Evolutionary conservation across 1,284 basidiomycete species (phyloP), one percentile per base, ranked within the genome.

Genomic region (Mycena citricolor): DNA sequence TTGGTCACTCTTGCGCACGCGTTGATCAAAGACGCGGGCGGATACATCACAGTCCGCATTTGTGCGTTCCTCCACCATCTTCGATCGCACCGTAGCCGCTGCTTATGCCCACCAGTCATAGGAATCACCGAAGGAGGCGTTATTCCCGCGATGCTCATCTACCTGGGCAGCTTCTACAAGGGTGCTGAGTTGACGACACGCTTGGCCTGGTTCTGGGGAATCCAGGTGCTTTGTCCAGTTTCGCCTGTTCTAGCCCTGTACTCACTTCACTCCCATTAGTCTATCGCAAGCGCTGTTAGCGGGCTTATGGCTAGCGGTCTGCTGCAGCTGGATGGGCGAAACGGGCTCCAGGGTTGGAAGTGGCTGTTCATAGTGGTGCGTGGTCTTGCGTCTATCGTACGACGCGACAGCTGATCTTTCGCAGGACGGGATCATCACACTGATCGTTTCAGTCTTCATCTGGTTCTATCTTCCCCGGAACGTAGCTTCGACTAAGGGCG

Each of bases 101-200:
- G 22, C 31, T 22, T 22, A 22, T 23, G 10, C 34, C 31, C 22
- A 34, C 29, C 34, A 68, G 67, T 63, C 48, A 68, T 69, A 33
- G 67, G 64, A 5, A 57, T 69, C 24, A 69, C 67, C 2, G 67
- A 69, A 57, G 67, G 66, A 42, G 63, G 65, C 12, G 65, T 69
- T 7, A 67, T 66, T 2, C 67, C 67, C 3, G 61, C 67, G 4
- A 67, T 65, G 7, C 51, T 69, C 4, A 64, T 68, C 10, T 69
- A 69, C 49, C 59, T 69, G 3, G 67, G 66, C 14, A 57, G 58
- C 1, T 69, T 67, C 48, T 68, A 68, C 47, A 67, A 65, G 33
- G 60, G 62, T 25, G 65, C 64, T 1, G 67, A 69, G 47, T 57
- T 67, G 8, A 60, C 67, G 1, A 66, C 67, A 8, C 59, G 67